Conservation (phyloP, 352 stramenopile genomes). For the Nothophytophthora sp. region DNA sequence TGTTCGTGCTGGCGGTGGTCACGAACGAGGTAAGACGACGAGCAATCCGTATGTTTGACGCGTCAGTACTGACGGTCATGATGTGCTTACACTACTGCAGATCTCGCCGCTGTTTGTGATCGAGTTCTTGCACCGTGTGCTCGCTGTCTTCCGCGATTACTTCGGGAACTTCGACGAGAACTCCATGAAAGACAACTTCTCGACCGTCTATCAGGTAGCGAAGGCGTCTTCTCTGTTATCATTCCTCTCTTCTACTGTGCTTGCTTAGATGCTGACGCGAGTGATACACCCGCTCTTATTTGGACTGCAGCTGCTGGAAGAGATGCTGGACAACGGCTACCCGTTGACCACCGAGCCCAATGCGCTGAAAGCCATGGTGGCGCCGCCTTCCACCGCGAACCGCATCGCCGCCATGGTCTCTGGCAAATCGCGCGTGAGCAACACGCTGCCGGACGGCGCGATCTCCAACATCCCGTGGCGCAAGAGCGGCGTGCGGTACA, state of each 20-base stretch:
- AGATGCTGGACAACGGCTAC: conserved; percentile 99
- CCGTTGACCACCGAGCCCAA: conserved; percentile 98
- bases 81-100: conserved; percentile 32
- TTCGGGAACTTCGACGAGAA: conserved; percentile 96
- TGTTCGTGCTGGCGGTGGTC: conserved; percentile 96
- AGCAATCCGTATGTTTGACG: background rate
- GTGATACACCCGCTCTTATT: too few relatives aligned
- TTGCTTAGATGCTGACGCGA: background rate
- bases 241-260: background rate
- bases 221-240: background rate
- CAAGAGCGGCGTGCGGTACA: conserved; percentile 95
- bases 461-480: conserved; percentile 98
- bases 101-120: conserved; percentile 91
- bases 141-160: conserved; percentile 97
- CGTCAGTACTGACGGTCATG: background rate
- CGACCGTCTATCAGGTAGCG: conserved; percentile 92
- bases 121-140: conserved; percentile 97
- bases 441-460: conserved; percentile 91
- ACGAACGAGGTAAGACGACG: conserved; percentile 91
- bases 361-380: conserved; percentile 97
- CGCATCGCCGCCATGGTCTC: conserved; percentile 89
- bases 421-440: conserved; percentile 90
- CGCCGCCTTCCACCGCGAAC: conserved; percentile 93
- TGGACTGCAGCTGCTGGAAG: conserved; percentile 78
- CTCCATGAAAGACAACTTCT: conserved; percentile 99